Evolutionary conservation across 2,329 filamentous ascomycete genomes (phyloP), one percentile per base, ranked within the genome.

Genomic region (Fusarium sp.): DNA sequence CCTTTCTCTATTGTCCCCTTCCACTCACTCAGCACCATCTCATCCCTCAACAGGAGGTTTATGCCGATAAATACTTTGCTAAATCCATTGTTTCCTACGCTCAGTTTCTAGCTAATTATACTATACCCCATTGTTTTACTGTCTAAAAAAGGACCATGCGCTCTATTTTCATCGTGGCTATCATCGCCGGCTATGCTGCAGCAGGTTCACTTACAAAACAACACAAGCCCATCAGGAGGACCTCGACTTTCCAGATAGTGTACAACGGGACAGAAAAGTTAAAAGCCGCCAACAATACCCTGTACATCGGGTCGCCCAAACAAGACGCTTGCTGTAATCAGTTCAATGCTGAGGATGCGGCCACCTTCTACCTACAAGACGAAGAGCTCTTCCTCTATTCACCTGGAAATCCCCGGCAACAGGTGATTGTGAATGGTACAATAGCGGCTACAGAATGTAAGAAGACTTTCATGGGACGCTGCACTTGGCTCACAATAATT

Each of bases 321-420:
- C 60, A 62, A 41, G 26, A 26, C 17, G 60, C 60, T 39, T 62
- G 60, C 34, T 62, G 60, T 26, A 47, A 62, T 34, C 60, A 62
- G 24, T 10, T 58, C 10, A 34, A 58, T 24, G 60, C 41, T 9
- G 52, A 62, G 32, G 60, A 62, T 59, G 38, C 60, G 22, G 52
- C 60, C 7, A 58, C 60, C 32, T 58, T 62, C 34, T 47, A 38
- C 5, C 7, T 62, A 12, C 12, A 58, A 42, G n/a, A 41, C 8
- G 11, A 45, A 6, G 34, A 48, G 34, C 70, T 62, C 18, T 59
- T 48, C 9, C 60, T 62, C 17, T 62, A 62, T 15, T 62, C 60
- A 17, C 60, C 60, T 4, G 60, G 60, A 22, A 62, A 48, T 17
- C 52, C 60, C 14, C 58, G 47, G n/a, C 60, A 62, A 17, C 60